Conservation (phyloP, 805 yeast genomes). For the Wickerhamiella domercqiae region DNA sequence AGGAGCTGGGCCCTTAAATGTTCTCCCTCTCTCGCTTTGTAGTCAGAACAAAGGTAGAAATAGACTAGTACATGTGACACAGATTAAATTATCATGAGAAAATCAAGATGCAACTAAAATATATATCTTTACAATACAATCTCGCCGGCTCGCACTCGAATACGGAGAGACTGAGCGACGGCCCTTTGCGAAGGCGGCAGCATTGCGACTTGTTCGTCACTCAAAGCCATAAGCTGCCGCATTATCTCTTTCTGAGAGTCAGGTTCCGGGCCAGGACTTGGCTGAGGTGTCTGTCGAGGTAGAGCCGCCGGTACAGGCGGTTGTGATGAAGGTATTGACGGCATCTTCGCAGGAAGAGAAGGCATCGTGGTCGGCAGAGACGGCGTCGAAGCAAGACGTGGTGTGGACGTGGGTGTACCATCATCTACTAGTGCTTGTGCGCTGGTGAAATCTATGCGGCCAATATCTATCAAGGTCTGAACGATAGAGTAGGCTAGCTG, state of each 20-base stretch:
- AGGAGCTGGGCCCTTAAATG: too few relatives aligned
- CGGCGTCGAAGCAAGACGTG: constrained; percentile 1
- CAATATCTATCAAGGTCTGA: constrained; percentile 41
- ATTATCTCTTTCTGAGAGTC: constrained; percentile 31
- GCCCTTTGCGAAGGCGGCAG: constrained; percentile 39
- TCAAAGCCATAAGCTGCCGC: constrained; percentile 35
- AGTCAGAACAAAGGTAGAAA: too few relatives aligned
- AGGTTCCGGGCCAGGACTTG: constrained; percentile 12
- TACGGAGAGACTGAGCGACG: constrained; percentile 19
- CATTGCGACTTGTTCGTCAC: constrained; percentile 35
- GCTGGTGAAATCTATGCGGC: constrained; percentile 20
- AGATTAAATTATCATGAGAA: too few relatives aligned
- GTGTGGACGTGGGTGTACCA: constrained; percentile 1
- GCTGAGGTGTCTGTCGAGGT: constrained; percentile 3
- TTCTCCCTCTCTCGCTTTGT: too few relatives aligned
- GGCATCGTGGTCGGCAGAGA: not conserved
- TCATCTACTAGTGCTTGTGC: constrained; percentile 13
- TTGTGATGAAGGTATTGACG: not conserved
- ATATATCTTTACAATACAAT: constrained; percentile 5
- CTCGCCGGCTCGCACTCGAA: constrained; percentile 18
- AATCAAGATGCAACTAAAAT: too few relatives aligned
- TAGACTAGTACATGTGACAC: too few relatives aligned
- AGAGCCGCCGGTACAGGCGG: not conserved
- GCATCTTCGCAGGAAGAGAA: not conserved
- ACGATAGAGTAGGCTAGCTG: constrained; percentile 74